phyloP scores from a whole-genome alignment of 176 grass and related monocot species.

The Zea mays region Zm-B73-REFERENCE-NAM-5.0 NC_050099.1:173928501-173929000 shows the following conservation, averaged over 20 bases:
- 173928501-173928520: conserved; percentile 98
- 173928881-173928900: not conserved
- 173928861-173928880: not conserved
- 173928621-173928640: not conserved
- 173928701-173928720: not conserved
- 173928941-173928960: not conserved
- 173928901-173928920: not conserved
- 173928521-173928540: conserved; percentile 96
- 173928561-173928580: conserved; percentile 94
- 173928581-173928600: conserved; percentile 22
- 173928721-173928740: not conserved
- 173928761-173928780: not conserved
- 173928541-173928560: conserved; percentile 92
- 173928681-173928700: not conserved
- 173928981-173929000: not conserved
- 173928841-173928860: not conserved
- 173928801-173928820: not conserved
- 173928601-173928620: not conserved
- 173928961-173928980: not conserved
- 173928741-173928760: conserved; percentile 1
- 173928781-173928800: not conserved
- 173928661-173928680: not conserved
- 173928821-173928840: not conserved
- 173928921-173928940: not conserved
- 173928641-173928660: conserved; percentile 1